Base-by-base conservation (phyloP, 1,139 yeast genomes). In the Kodamaea fungicola region DNA sequence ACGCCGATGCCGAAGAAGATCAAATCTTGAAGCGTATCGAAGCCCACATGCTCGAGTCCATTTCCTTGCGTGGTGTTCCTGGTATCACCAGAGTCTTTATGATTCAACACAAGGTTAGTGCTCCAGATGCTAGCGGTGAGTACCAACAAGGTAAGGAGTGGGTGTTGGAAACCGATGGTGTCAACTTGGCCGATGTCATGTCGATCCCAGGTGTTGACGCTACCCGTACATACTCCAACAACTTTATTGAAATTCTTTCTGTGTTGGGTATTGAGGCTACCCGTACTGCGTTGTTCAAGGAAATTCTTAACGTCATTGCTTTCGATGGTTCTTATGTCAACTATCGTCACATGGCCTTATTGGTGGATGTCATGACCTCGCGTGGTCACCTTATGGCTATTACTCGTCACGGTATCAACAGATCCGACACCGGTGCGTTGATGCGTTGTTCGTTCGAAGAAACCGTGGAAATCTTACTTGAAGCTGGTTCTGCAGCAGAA, bases 361-460 rank as follows among this genome's bases (percentile, higher is more conserved):
- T 94, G 55, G 97, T 92, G 41, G 99, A 94, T 71, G 95, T 90
- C 23, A 94, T 94, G 99, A 94, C 99, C 2, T 86, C 96, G 34
- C 85, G 96, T 62, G 99, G 99, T 57, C 96, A 92, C 59, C 76
- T 94, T 65, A 92, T 94, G 88, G 97, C 98, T 27, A 92, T 94
- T 54, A 92, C 98, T 37, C 95, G 99, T 77, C 98, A 92, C 61
- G 99, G 99, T 78, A 92, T 94, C 65, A 94, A 94, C 64, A 83
- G 98, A 68, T 87, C 96, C 27, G 97, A 92, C 50, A 94, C 98
- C 25, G 98, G 98, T 68, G 98, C 98, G 1, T 76, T 94, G 58
- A 94, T 94, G 98, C 81, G 98, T 67, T 92, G 97, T 72, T 92
- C 98, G 36, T 94, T 94, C 71, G 99, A 94, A 70, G 98, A 94